Percentiles rank a stretch among this genome's conserved stretches.
phyloP scores from a whole-genome alignment of 2,329 filamentous ascomycete genomes.

The Metarhizium brunneum region DNA sequence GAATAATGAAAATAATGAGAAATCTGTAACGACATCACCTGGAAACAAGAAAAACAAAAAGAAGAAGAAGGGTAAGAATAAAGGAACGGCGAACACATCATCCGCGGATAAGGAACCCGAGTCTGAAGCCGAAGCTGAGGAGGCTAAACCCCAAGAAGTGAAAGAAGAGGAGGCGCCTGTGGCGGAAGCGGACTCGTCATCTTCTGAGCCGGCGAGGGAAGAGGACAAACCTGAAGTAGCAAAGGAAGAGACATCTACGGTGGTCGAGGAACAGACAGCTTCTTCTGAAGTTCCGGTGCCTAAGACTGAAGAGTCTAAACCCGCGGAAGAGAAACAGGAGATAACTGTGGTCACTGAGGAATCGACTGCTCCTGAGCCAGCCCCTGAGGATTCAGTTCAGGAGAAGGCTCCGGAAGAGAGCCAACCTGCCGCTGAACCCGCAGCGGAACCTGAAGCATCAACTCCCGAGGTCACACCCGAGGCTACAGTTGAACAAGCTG shows the following conservation, averaged over 20 bases:
- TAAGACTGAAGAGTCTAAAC: too few relatives aligned
- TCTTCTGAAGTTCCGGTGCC: not conserved
- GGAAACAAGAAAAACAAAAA: conserved; percentile 17
- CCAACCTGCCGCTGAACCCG: too few relatives aligned
- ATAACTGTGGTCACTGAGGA: too few relatives aligned
- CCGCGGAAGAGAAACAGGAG: too few relatives aligned
- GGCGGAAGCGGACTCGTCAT: not conserved
- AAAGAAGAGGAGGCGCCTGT: not conserved
- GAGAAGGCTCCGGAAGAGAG: too few relatives aligned
- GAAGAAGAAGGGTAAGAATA: conserved; percentile 14
- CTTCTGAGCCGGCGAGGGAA: not conserved
- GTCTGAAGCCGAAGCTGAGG: conserved; percentile 8
- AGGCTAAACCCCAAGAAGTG: not conserved
- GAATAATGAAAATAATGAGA: conserved; percentile 10
- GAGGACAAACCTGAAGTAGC: too few relatives aligned
- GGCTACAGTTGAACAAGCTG: too few relatives aligned
- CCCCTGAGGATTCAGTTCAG: too few relatives aligned
- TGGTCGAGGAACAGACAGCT: not conserved
- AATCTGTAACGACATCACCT: conserved; percentile 6
- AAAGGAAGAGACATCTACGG: not conserved
- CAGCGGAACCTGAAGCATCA: too few relatives aligned
- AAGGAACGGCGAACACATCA: not conserved
- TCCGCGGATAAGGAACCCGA: conserved; percentile 1
- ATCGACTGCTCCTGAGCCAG: too few relatives aligned
- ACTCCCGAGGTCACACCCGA: not conserved